Base-by-base conservation (phyloP, 1,139 yeast species). In the Pichia inconspicua region DNA sequence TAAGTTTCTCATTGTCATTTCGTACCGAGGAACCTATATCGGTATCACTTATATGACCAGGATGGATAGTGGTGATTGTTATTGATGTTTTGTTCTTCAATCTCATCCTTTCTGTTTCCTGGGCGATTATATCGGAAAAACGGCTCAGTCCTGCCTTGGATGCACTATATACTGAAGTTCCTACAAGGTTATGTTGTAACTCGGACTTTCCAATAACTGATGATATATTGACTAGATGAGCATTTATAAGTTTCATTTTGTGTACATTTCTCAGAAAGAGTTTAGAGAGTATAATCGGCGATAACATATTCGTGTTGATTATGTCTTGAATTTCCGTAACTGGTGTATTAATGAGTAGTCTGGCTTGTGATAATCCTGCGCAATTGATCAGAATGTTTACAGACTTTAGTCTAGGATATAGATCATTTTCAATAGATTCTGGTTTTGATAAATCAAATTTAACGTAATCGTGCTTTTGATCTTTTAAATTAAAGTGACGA, bases 131-230 rank as follows among this genome's bases (percentile, higher is more conserved):
- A 42, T 69, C 66, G 0, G 95, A 77, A 57, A 88, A 84, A 5
- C 85, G 87, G 43, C 76, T 60, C 14, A 85, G 56, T 0, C 95
- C 97, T 0, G 89, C 84, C 62, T 92, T 92, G 45, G 88, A 72
- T 0, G 95, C 92, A 0, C 88, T 72, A 62, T 92, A 92, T 0
- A 85, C 82, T 0, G 84, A 58, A 0, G 95, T 78, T 0, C 97
- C 97, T 55, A 70, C 66, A 1, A 72, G 54, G 3, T 65, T 76
- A 19, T 37, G 22, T 19, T 37, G 9, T 49, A 53, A 69, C 4
- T 36, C 45, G 4, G 38, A 17, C 51, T 53, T 55, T 41, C 86
- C 85, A 28, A 90, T 67, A 3, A 85, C 73, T 0, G 97, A 88
- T 1, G 96, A 77, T 0, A 92, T 67, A 60, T 88, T 90, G 40